Evolutionary conservation across 2,329 filamentous ascomycete species (phyloP), one percentile per base, ranked within the genome.

Genomic region (Aspergillus aculeatus): DNA sequence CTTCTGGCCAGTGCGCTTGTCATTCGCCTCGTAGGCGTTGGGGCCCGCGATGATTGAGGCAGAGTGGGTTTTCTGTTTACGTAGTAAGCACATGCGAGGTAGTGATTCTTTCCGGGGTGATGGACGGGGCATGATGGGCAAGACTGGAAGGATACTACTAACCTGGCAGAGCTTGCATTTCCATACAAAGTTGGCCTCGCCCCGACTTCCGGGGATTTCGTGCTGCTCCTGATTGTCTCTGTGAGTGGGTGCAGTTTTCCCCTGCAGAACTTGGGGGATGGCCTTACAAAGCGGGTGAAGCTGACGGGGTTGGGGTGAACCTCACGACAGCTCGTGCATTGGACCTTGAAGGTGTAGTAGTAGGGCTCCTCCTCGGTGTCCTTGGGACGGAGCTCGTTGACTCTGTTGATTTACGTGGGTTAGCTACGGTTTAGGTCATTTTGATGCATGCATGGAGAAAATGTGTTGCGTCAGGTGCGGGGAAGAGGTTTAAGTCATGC

Each of bases 171-270:
- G 94, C 78, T 96, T 96, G 84, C 95, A 99, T 76, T 88, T 93
- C 94, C 95, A 99, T n/a, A 99, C 95, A 77, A 99, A 99, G 77
- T 98, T 98, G 62, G 95, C 95, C 77, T 98, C 93, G 65, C 95
- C 95, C 71, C 92, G 86, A 75, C 93, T 97, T 38, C 93, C 93
- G 64, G 91, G 95, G 75, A 97, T 87, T 65, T 97, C 92, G 73
- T 96, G 93, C 71, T 82, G 84, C 73, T 98, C 94, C 92, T 96
- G 16, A 58, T 52, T 14, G 19, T 12, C 9, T 23, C 23, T 53
- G 14, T 21, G 24, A 31, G 23, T n/a, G 24, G n/a, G 23, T 31
- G 4, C 14, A 19, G 5, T 16, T 35, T 16, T 24, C n/a, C 10
- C 32, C 14, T 12, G 10, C 23, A n/a, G 32, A 47, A 35, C 61